Percentiles rank a stretch among this genome's conserved stretches.
These are phyloP conservation scores for Claviceps arundinis DNA, from an alignment of 2,329 filamentous ascomycete species.

Conservation along the genomic window DNA sequence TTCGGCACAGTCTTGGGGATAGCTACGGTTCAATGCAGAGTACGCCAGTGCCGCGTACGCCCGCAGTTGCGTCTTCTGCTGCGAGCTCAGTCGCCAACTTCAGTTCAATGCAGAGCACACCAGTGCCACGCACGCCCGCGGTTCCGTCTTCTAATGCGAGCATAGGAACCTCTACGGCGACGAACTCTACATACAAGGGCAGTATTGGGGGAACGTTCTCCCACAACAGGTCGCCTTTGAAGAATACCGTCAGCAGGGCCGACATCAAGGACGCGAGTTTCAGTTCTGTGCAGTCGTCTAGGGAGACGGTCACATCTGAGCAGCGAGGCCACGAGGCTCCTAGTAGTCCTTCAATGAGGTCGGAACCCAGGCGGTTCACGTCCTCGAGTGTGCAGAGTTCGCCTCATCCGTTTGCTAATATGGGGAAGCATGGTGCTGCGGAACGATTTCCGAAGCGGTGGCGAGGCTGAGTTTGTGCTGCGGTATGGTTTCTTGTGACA, in stretches of 20 bases:
- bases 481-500: background rate
- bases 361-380: slow-evolving; percentile 16
- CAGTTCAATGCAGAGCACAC: background rate
- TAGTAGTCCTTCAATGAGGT: slow-evolving; percentile 27
- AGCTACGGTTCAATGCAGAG: slow-evolving; percentile 11
- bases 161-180: slow-evolving; percentile 11
- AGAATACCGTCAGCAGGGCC: slow-evolving; percentile 57
- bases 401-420: slow-evolving; percentile 26
- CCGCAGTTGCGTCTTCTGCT: slow-evolving; percentile 14
- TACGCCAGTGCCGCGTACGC: slow-evolving; percentile 4
- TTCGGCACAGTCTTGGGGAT: slow-evolving; percentile 22
- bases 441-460: slow-evolving; percentile 27
- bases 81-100: slow-evolving; percentile 6
- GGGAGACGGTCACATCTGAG: slow-evolving; percentile 47
- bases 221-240: slow-evolving; percentile 70
- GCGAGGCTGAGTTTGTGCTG: background rate
- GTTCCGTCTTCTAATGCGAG: slow-evolving; percentile 12
- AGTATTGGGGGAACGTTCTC: slow-evolving; percentile 61
- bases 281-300: slow-evolving; percentile 42
- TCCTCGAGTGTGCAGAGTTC: slow-evolving; percentile 12
- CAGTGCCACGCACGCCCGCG: slow-evolving; percentile 9
- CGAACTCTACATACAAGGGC: slow-evolving; percentile 42
- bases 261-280: slow-evolving; percentile 32
- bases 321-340: slow-evolving; percentile 27
- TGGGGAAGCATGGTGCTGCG: slow-evolving; percentile 21